Evolutionary conservation across 2,329 filamentous ascomycete genomes (phyloP).

Genomic region (Trichoderma semiorbis): DNA sequence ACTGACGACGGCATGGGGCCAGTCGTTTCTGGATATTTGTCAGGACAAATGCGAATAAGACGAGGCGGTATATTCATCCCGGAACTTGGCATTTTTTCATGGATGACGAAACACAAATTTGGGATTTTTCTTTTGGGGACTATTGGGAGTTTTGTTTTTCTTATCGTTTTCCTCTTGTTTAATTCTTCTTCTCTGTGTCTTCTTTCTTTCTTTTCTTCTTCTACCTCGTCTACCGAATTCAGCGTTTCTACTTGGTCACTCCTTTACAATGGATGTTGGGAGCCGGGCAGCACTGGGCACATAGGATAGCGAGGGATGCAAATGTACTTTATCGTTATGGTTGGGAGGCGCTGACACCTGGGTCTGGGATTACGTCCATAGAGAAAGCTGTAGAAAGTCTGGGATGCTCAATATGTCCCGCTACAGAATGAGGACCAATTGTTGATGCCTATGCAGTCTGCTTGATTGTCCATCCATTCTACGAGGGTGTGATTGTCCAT

Average conservation of each 20-base stretch:
- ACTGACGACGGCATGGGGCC: not conserved
- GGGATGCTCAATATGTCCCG: constrained; percentile 5
- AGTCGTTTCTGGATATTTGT: constrained; percentile 21
- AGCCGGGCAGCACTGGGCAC: constrained; percentile 14
- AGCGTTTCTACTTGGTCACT: constrained; percentile 16
- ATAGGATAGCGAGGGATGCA: constrained; percentile 15
- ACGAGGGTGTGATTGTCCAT: not conserved
- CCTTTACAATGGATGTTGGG: constrained; percentile 12
- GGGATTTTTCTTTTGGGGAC: constrained; percentile 3
- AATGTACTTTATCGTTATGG: constrained; percentile 21
- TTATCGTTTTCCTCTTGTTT: constrained; percentile 13
- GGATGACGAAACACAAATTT: constrained; percentile 14
- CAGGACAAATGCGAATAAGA: constrained; percentile 5
- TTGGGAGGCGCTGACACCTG: constrained; percentile 11
- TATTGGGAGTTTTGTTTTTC: constrained; percentile 6
- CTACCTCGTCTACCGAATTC: not conserved
- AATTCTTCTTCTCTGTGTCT: not conserved
- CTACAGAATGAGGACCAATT: constrained; percentile 11
- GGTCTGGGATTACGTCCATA: constrained; percentile 17
- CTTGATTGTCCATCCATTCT: not conserved
- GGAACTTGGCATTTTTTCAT: constrained; percentile 1
- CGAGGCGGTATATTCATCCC: not conserved
- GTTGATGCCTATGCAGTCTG: not conserved
- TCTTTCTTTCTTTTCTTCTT: not conserved
- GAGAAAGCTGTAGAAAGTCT: constrained; percentile 16